Evolutionary conservation across 768 basidiomycete species (phyloP).

Genomic region (Trametes maxima): DNA sequence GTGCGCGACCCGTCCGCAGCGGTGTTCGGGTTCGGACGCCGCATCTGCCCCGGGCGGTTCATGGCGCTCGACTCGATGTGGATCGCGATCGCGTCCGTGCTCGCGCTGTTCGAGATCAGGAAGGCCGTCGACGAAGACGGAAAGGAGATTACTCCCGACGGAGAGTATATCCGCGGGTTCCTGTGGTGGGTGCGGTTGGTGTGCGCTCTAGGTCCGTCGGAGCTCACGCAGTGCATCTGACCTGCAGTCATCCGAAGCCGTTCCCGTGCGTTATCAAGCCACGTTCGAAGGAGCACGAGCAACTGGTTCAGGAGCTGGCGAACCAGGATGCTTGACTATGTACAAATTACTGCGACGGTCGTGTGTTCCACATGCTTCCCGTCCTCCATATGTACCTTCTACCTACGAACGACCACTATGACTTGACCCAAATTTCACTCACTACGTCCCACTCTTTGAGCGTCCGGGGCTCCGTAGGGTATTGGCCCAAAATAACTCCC

Average conservation of each 20-base stretch:
- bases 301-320: slow-evolving; percentile 10
- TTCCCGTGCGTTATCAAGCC: slow-evolving; percentile 31
- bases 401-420: slow-evolving; percentile 20
- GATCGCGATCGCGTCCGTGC: slow-evolving; percentile 28
- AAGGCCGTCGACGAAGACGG: slow-evolving; percentile 28
- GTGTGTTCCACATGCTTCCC: not conserved
- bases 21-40: slow-evolving; percentile 42
- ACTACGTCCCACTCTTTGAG: slow-evolving; percentile 75
- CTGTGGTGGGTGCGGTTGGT: slow-evolving; percentile 29
- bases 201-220: no score
- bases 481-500: slow-evolving; percentile 24
- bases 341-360: not conserved
- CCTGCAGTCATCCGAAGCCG: slow-evolving; percentile 26
- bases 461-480: slow-evolving; percentile 43
- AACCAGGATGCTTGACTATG: not conserved
- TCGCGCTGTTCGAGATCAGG: slow-evolving; percentile 27
- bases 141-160: slow-evolving; percentile 34
- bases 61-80: slow-evolving; percentile 29
- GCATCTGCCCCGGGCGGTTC: slow-evolving; percentile 30
- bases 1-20: slow-evolving; percentile 35
- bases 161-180: slow-evolving; percentile 39
- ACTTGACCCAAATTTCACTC: slow-evolving; percentile 67
- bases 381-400: not conserved
- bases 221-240: not conserved
- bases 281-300: slow-evolving; percentile 25